A percentile compares a stretch with the other conserved stretches of the same genome.
phyloP scores from a whole-genome alignment of 345 rosid genomes.

The Crucihimalaya himalaica region DNA sequence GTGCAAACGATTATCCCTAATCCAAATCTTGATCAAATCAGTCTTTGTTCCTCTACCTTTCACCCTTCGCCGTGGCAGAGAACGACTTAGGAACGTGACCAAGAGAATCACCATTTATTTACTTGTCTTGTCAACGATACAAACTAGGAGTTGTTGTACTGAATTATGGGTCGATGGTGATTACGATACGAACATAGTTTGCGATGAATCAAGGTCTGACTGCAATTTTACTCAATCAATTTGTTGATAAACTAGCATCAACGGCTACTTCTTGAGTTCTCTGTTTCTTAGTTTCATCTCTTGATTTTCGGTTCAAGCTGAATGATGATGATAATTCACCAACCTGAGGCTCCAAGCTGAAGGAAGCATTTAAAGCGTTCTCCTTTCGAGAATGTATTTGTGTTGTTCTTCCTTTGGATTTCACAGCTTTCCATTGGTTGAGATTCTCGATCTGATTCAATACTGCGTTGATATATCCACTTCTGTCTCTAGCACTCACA shows the following conservation, averaged over 20 bases:
- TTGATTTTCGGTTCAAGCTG: slow-evolving; percentile 48
- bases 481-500: slow-evolving; percentile 55
- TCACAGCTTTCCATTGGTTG: slow-evolving; percentile 87
- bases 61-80: no score
- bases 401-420: slow-evolving; percentile 53
- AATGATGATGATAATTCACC: slow-evolving; percentile 41
- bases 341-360: slow-evolving; percentile 44
- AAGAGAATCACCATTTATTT: no score
- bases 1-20: no score
- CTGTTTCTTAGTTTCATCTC: slow-evolving; percentile 46
- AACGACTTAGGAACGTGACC: no score
- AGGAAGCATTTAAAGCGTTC: slow-evolving; percentile 45
- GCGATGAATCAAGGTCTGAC: no score
- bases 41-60: no score
- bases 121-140: no score
- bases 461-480: slow-evolving; percentile 60
- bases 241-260: slow-evolving; percentile 92
- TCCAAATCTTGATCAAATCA: no score
- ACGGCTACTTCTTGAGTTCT: slow-evolving; percentile 58
- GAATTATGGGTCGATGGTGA: no score
- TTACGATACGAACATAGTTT: no score
- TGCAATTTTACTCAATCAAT: no score
- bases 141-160: no score
- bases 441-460: slow-evolving; percentile 91
- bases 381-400: slow-evolving; percentile 55